Evolutionary conservation across 2,329 filamentous ascomycete genomes (phyloP), one percentile per base, ranked within the genome.

Genomic region (Aureobasidium sp.): DNA sequence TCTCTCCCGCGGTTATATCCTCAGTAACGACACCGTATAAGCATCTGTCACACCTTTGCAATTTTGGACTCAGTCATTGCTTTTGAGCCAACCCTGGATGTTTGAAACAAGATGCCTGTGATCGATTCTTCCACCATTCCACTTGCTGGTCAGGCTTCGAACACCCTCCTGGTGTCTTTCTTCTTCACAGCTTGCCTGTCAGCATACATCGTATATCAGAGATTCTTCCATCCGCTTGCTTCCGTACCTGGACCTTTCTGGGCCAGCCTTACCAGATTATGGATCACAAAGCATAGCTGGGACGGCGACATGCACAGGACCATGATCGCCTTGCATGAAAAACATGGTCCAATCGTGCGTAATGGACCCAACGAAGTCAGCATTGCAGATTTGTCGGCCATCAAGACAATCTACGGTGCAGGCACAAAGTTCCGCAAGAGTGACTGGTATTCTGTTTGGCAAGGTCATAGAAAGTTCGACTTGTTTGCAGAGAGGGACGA

Each of bases 371-470:
- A 70, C 49, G 70, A 72, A 64, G 68, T 70, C 58, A 69, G 66
- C 45, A 65, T 72, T 15, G 65, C 69, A 15, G 67, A 71, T 44
- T 61, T 67, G 25, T 48, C 64, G 10, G 68, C 68, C 27, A 69
- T 72, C 59, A 70, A 70, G 41, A 66, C 62, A 7, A 72, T 73
- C 30, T 73, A 73, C 45, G 70, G 69, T 2, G 71, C 76, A 5
- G 76, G 76, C 1, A 72, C 73, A 29, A 73, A 72, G 5, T 79
- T 76, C 53, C 63, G 70, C 3, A 79, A 80, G 63, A 72, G 69
- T 1, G 63, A 69, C 3, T 78, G 73, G 71, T 79, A 80, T 63
- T 68, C 67, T 21, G 72, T 72, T 36, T 75, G 67, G 70, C 74
- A 76, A 66, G 74, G 71, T 16, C 69, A 71, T 41, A 69, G 73